A percentile compares a stretch with the other conserved stretches of the same genome.
Conservation (phyloP, 2,329 filamentous ascomycete species). For the Botryotinia calthae region DNA sequence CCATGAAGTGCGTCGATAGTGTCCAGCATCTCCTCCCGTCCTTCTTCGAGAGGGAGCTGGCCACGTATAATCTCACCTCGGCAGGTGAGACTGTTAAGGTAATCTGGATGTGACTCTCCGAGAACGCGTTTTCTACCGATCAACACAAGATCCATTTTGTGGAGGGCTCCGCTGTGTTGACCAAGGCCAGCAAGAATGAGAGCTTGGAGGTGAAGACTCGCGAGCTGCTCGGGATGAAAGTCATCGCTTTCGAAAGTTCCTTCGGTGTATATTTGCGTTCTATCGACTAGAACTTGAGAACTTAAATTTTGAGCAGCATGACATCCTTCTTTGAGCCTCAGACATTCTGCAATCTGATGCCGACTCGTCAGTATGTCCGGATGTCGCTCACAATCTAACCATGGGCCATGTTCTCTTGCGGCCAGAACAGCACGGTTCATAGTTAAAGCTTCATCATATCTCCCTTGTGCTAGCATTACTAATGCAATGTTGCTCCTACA, state of each 20-base stretch:
- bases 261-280: constrained; percentile 31
- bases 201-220: constrained; percentile 32
- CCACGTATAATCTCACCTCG: constrained; percentile 33
- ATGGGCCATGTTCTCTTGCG: constrained; percentile 28
- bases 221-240: constrained; percentile 34
- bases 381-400: constrained; percentile 30
- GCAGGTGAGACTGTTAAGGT: constrained; percentile 30
- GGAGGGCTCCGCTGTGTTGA: constrained; percentile 27
- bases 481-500: constrained; percentile 31
- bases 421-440: constrained; percentile 28
- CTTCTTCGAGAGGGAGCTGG: constrained; percentile 26
- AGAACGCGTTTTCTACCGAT: constrained; percentile 26
- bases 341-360: constrained; percentile 31
- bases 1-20: constrained; percentile 29
- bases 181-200: constrained; percentile 32
- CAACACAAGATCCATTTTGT: constrained; percentile 30
- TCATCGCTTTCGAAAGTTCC: constrained; percentile 29
- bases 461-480: constrained; percentile 29
- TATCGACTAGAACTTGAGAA: constrained; percentile 25
- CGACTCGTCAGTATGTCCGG: constrained; percentile 34
- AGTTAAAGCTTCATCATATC: constrained; percentile 31
- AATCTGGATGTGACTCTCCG: constrained; percentile 30
- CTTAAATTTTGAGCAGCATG: constrained; percentile 31
- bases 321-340: constrained; percentile 30
- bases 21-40: constrained; percentile 26